Base-by-base conservation (phyloP, 106 monocot genomes). In the Dendrobium officinale region DNA sequence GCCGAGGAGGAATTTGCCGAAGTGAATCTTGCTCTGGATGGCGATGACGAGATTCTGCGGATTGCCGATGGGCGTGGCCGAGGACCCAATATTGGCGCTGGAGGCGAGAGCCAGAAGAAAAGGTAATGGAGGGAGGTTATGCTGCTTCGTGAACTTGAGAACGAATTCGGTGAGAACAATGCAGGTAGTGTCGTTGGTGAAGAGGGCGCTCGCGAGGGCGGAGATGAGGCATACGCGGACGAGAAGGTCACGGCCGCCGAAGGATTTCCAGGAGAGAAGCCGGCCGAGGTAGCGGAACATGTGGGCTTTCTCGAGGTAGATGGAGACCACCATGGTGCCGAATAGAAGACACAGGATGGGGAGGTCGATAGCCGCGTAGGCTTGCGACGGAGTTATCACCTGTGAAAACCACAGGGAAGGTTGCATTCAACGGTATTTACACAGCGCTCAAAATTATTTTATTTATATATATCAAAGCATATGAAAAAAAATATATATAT, bases 131-230 rank as follows among this genome's bases (percentile, higher is more conserved):
- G 74, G 74, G n/a, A 74, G 44, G 5, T 44, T 15, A 9, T 20
- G 42, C n/a, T 42, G 42, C 42, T n/a, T 43, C 15, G 74, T 22
- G 43, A 74, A 43, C 4, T 74, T 43, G 74, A 74, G 74, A 43
- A 74, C 43, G 74, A 74, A 72, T 29, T 74, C 74, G 19, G 74
- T 74, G 74, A 74, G 74, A 37, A 74, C 74, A 44, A 74, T 44
- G 74, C 74, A 74, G 74, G 43, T 6, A 18, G 74, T 74, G 74
- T 74, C 74, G 43, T 74, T 74, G 74, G 74, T 74, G 18, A 74
- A 74, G 8, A 74, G 43, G n/a, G 74, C 74, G 43, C 74, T 74
- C n/a, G 74, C 16, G 6, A 74, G 0, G 74, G 74, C 74, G 43
- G 74, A 74, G 74, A 74, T 74, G 74, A 74, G 74, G 74, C 42